Evolutionary conservation across 371 early-diverging fungal species (phyloP).

Genomic region (Synchytrium microbalum): DNA sequence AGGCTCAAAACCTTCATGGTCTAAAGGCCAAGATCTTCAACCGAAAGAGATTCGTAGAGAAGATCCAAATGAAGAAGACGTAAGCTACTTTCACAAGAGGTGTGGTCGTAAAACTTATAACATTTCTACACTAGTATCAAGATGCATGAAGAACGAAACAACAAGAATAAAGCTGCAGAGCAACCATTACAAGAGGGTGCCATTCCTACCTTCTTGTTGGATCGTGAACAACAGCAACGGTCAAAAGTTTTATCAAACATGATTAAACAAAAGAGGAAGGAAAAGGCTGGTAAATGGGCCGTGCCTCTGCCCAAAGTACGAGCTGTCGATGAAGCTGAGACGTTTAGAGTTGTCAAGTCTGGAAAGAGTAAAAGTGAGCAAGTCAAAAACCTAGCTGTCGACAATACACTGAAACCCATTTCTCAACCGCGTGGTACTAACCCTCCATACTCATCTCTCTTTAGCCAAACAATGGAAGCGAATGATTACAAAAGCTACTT

Average conservation of each 20-base stretch:
- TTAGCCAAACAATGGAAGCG: constrained; percentile 96
- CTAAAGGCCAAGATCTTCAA: constrained; percentile 98
- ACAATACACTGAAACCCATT: not conserved
- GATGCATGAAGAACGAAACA: constrained; percentile 93
- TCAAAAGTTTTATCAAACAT: constrained; percentile 97
- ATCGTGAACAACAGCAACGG: constrained; percentile 95
- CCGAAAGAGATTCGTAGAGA: constrained; percentile 97
- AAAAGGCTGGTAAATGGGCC: constrained; percentile 98
- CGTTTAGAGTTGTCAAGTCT: constrained; percentile 96
- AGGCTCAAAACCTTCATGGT: constrained; percentile 96
- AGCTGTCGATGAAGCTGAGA: constrained; percentile 98
- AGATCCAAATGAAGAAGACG: constrained; percentile 99
- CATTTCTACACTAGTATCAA: constrained; percentile 55
- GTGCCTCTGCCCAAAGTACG: constrained; percentile 99
- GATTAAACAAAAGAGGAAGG: constrained; percentile 99
- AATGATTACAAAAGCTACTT: constrained; percentile 98
- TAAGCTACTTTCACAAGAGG: constrained; percentile 16
- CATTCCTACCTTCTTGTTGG: constrained; percentile 97
- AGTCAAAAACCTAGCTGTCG: not conserved
- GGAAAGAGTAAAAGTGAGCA: constrained; percentile 79
- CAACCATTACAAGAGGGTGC: constrained; percentile 88
- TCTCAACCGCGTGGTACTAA: not conserved
- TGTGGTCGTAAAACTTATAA: not conserved
- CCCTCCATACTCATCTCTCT: not conserved
- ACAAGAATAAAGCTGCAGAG: constrained; percentile 72